phyloP scores from a whole-genome alignment of 108 stramenopile genomes.

The Nannochloropsis oceanica region DNA sequence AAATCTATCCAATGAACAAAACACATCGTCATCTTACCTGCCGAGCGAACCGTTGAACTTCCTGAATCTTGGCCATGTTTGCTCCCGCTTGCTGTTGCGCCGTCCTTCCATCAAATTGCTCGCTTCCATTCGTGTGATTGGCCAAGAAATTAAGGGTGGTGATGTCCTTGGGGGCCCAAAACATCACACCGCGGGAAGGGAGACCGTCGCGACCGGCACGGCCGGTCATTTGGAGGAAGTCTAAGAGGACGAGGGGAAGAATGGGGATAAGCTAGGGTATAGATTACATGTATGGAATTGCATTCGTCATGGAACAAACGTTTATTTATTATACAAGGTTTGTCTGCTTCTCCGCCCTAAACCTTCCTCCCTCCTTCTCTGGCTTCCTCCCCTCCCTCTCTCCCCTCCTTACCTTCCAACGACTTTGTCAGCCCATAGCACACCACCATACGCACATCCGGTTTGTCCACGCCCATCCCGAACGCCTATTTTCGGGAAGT shows the following conservation, averaged over 20 bases:
- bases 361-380: neutral
- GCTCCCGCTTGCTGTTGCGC: neutral
- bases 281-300: too few species aligned
- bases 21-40: neutral
- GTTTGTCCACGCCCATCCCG: slow-evolving; percentile 90
- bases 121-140: neutral
- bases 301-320: too few species aligned
- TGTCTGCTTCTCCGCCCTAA: too few species aligned
- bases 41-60: neutral
- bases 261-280: too few species aligned
- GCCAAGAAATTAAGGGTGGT: neutral
- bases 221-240: slow-evolving; percentile 69
- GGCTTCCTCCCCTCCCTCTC: neutral
- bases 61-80: neutral
- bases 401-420: slow-evolving; percentile 72
- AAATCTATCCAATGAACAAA: neutral
- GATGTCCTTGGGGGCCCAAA: slow-evolving; percentile 48
- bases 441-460: slow-evolving; percentile 69
- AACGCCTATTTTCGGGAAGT: slow-evolving; percentile 40
- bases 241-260: neutral
- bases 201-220: slow-evolving; percentile 86
- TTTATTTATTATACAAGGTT: too few species aligned
- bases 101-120: neutral
- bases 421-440: slow-evolving; percentile 74
- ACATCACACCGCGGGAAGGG: slow-evolving; percentile 53